Conservation (phyloP, 1,284 basidiomycete genomes). For the Pisolithus thermaeus region DNA sequence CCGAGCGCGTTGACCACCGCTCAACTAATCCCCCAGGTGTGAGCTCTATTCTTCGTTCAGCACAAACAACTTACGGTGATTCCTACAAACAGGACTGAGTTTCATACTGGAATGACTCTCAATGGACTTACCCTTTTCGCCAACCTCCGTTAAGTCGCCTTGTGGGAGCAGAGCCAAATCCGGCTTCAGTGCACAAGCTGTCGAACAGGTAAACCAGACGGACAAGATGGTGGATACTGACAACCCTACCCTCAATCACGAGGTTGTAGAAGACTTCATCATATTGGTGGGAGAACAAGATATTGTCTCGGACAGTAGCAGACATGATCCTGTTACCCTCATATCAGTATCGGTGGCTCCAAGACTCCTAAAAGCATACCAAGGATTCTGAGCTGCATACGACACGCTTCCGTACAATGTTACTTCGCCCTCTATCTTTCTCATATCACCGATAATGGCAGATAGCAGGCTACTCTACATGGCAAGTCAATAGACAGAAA, state of each 20-base stretch:
- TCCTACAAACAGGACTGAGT: conserved; percentile 11
- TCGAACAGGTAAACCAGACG: not conserved
- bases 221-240: not conserved
- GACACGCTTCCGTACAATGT: conserved; percentile 72
- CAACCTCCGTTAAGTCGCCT: conserved; percentile 74
- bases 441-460: conserved; percentile 88
- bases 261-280: conserved; percentile 73
- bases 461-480: conserved; percentile 63
- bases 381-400: conserved; percentile 88
- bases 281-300: conserved; percentile 85
- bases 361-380: conserved; percentile 40
- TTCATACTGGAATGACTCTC: conserved; percentile 31
- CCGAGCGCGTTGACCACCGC: conserved; percentile 59
- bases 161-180: conserved; percentile 74
- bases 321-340: conserved; percentile 67
- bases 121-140: conserved; percentile 38
- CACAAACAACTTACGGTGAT: conserved; percentile 21
- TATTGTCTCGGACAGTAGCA: conserved; percentile 82
- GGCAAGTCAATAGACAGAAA: not conserved
- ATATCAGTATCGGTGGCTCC: not conserved
- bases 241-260: conserved; percentile 62
- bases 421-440: conserved; percentile 67
- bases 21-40: conserved; percentile 26
- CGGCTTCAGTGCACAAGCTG: conserved; percentile 80
- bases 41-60: not conserved